Percentiles rank a stretch among this genome's conserved stretches.
phyloP scores from a whole-genome alignment of 2,329 filamentous ascomycete genomes.

The Pseudocercospora pini-densiflorae region DNA sequence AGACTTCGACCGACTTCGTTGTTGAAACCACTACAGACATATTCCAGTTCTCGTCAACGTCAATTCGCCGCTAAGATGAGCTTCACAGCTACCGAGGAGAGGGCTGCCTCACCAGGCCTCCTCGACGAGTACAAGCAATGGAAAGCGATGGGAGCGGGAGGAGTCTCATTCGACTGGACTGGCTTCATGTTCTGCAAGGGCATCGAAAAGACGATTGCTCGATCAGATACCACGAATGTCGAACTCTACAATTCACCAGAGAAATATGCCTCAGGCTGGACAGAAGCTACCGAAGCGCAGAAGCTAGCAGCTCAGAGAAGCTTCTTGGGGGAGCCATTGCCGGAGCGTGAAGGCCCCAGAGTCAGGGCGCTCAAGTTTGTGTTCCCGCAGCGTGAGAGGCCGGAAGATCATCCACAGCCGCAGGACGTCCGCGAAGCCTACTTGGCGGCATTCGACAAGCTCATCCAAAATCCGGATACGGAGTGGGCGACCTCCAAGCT shows the following conservation, averaged over 20 bases:
- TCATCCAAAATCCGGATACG: conserved; percentile 6
- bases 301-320: conserved; percentile 8
- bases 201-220: conserved; percentile 2
- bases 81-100: not conserved
- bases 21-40: not conserved
- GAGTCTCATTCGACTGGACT: conserved; percentile 8
- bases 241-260: conserved; percentile 11
- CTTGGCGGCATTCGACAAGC: conserved; percentile 9
- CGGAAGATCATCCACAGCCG: conserved; percentile 5
- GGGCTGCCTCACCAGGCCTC: conserved; percentile 1
- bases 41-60: not conserved
- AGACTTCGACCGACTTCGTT: not conserved
- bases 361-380: conserved; percentile 11
- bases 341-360: conserved; percentile 8
- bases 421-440: conserved; percentile 9
- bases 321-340: not conserved
- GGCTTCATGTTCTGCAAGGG: conserved; percentile 16
- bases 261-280: conserved; percentile 7
- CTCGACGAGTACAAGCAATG: conserved; percentile 16
- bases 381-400: conserved; percentile 15
- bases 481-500: conserved; percentile 19
- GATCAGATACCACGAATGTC: conserved; percentile 11
- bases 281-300: conserved; percentile 9
- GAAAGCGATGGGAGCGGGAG: conserved; percentile 19
- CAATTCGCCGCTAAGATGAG: not conserved